phyloP scores from a whole-genome alignment of 2,329 filamentous ascomycete species.

The Chalaropsis thielavioides region DNA sequence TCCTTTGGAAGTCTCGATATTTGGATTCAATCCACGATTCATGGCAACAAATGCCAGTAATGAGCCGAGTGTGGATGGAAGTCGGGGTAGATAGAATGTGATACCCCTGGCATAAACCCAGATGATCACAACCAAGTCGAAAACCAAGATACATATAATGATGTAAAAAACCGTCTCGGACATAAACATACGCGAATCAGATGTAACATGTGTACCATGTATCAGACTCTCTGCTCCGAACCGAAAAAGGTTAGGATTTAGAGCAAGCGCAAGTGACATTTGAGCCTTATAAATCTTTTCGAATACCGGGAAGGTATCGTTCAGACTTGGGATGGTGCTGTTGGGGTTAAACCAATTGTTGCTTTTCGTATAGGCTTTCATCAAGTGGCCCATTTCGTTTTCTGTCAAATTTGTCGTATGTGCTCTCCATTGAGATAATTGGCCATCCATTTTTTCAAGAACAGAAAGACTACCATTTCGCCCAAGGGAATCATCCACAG shows the following conservation, averaged over 20 bases:
- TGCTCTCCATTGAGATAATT: neutral
- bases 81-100: slow-evolving; percentile 31
- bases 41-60: slow-evolving; percentile 34
- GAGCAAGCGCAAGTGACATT: neutral
- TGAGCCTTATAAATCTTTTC: slow-evolving; percentile 4
- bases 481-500: neutral
- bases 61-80: slow-evolving; percentile 38
- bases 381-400: slow-evolving; percentile 7
- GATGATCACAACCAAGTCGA: slow-evolving; percentile 31
- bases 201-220: slow-evolving; percentile 17
- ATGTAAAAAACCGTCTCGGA: slow-evolving; percentile 33
- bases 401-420: neutral
- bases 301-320: neutral
- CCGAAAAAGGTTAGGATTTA: slow-evolving; percentile 25
- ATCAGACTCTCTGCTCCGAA: neutral
- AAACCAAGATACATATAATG: slow-evolving; percentile 28
- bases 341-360: slow-evolving; percentile 1
- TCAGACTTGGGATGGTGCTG: neutral
- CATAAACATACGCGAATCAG: slow-evolving; percentile 35
- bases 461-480: neutral
- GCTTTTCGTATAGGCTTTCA: neutral
- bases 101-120: slow-evolving; percentile 31
- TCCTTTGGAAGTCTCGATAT: neutral
- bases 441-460: neutral
- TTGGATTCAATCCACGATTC: slow-evolving; percentile 26